Percentiles rank a stretch among this genome's conserved stretches.
Evolutionary conservation across 2,329 filamentous ascomycete genomes (phyloP).

Genomic region (Raffaelea ambrosiae): DNA sequence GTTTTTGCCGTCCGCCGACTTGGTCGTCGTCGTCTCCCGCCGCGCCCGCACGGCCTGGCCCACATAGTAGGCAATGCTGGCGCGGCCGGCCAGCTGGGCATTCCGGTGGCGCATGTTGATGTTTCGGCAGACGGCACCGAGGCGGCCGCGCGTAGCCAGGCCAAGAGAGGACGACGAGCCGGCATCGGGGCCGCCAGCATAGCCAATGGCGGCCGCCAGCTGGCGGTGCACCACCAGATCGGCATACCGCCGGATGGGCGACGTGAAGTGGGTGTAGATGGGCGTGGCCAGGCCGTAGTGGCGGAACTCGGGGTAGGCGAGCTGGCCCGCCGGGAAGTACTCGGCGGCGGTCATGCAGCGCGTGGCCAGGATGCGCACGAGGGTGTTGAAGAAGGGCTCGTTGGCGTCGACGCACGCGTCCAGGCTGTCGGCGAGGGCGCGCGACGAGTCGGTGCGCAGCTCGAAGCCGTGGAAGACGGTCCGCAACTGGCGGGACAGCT

Average conservation of each 20-base stretch:
- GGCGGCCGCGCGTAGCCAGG: conserved; percentile 70
- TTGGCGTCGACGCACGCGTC: conserved; percentile 70
- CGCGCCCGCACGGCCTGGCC: conserved; percentile 82
- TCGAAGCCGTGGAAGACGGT: conserved; percentile 57
- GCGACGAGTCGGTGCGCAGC: conserved; percentile 76
- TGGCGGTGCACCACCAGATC: conserved; percentile 73
- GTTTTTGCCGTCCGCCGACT: not conserved
- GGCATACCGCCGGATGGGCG: conserved; percentile 94
- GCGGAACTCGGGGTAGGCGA: conserved; percentile 87
- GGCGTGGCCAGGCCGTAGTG: conserved; percentile 95
- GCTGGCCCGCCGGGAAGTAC: conserved; percentile 93
- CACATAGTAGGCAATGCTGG: conserved; percentile 95
- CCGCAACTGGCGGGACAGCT: conserved; percentile 82
- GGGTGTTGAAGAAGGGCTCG: conserved; percentile 96
- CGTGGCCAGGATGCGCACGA: conserved; percentile 94
- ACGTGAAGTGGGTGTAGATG: conserved; percentile 99
- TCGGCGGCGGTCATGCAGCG: conserved; percentile 99
- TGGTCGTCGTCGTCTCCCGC: not conserved
- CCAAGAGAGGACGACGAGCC: conserved; percentile 38
- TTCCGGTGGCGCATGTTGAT: conserved; percentile 97
- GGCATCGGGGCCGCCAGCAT: conserved; percentile 84
- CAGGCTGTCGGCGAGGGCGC: conserved; percentile 86
- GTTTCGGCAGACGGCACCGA: conserved; percentile 94
- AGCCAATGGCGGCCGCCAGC: conserved; percentile 89
- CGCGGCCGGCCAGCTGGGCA: conserved; percentile 88